phyloP scores from a whole-genome alignment of 371 early-diverging fungal species.

The Chytridium lagenaria region DNA sequence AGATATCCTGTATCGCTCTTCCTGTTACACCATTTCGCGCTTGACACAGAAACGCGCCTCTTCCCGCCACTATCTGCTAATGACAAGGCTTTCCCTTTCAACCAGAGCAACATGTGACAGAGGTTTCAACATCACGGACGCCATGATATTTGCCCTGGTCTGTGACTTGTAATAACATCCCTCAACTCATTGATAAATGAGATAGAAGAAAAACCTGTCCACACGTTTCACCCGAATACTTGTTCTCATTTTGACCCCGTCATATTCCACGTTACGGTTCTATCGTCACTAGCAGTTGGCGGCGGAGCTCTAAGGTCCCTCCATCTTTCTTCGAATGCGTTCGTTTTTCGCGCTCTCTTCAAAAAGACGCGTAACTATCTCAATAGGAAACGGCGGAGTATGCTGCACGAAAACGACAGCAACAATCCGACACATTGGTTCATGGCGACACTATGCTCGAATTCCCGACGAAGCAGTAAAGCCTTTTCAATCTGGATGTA shows the following conservation, averaged over 20 bases:
- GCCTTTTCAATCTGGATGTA: not conserved
- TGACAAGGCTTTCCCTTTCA: too few species aligned
- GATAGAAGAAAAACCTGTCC: not conserved
- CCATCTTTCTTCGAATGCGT: not conserved
- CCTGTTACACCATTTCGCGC: too few species aligned
- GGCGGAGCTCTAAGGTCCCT: not conserved
- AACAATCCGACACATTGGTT: not conserved
- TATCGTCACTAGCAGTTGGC: not conserved
- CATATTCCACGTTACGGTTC: not conserved
- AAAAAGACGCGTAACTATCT: not conserved
- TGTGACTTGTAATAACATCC: not conserved
- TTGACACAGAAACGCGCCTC: too few species aligned
- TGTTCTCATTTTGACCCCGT: not conserved
- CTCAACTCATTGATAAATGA: not conserved
- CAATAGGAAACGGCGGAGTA: not conserved
- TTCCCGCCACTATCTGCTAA: too few species aligned
- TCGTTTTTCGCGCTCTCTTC: not conserved
- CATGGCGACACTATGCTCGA: not conserved
- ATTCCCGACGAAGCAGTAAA: not conserved
- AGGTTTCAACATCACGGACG: not conserved
- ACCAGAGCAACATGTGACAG: slow-evolving; percentile 10
- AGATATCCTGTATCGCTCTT: too few species aligned
- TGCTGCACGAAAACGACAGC: not conserved
- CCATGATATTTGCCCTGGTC: not conserved
- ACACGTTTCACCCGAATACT: not conserved